phyloP scores from a whole-genome alignment of 2,329 filamentous ascomycete genomes.

The Fusarium ambrosium region DNA sequence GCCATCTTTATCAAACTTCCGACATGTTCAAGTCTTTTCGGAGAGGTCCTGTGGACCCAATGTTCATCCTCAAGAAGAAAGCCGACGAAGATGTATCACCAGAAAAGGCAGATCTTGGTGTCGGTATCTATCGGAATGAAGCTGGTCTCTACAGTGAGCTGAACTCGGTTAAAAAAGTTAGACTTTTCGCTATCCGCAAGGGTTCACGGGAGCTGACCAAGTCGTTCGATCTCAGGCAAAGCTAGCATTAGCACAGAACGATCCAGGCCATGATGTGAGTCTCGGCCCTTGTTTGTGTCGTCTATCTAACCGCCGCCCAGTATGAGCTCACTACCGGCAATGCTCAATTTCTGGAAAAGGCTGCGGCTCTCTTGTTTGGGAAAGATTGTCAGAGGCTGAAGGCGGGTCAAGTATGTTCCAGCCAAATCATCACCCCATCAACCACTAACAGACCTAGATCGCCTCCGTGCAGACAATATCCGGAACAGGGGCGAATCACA shows the following conservation, averaged over 20 bases:
- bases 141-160: constrained; percentile 51
- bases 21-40: constrained; percentile 44
- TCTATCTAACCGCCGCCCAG: constrained; percentile 23
- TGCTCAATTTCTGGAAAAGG: constrained; percentile 47
- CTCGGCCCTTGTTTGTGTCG: neutral
- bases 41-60: constrained; percentile 48
- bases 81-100: constrained; percentile 47
- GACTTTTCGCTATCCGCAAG: neutral
- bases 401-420: constrained; percentile 8
- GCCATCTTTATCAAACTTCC: neutral
- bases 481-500: constrained; percentile 54
- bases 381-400: constrained; percentile 18
- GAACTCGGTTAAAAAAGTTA: constrained; percentile 39
- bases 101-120: constrained; percentile 53
- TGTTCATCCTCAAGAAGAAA: constrained; percentile 51
- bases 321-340: constrained; percentile 54
- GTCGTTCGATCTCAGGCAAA: constrained; percentile 39
- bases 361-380: constrained; percentile 51
- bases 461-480: constrained; percentile 56
- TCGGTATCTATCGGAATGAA: constrained; percentile 54
- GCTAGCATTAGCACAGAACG: constrained; percentile 24
- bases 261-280: constrained; percentile 48
- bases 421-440: neutral
- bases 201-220: neutral
- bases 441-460: constrained; percentile 24